Evolutionary conservation across 495 filamentous ascomycete genomes (phyloP), one percentile per base, ranked within the genome.

Genomic region (Penicillium argentinense): DNA sequence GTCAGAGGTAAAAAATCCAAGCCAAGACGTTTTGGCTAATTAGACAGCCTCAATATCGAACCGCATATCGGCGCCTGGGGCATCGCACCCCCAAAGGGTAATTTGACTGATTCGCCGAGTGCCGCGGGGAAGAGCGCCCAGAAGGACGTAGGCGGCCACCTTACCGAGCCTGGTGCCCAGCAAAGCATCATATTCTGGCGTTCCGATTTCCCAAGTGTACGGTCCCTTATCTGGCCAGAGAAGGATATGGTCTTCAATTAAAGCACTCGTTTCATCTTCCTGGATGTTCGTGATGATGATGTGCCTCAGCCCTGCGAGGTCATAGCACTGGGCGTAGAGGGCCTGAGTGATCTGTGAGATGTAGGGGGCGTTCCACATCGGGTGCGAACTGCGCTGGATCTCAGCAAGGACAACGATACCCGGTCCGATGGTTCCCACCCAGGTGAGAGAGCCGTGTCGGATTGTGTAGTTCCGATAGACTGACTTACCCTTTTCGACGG

Each of bases 81-180:
- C 1, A 18, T 5, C 5, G 12, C 17, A 9, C 1, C 3, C 2
- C 6, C n/a, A 47, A 26, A 28, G 24, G 8, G 9, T 34, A 2
- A 47, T 22, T 22, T 34, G 33, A 16, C 24, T 24, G 30, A 47
- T 39, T 11, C 34, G 33, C 0, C 44, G 45, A 42, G 45, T 41
- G 5, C 45, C 45, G 4, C 45, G 45, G 9, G 25, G 17, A 16
- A 41, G 41, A 7, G 45, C 27, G 13, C 38, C 21, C 45, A 48
- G 13, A 9, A 48, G 21, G 0, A 48, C 13, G 29, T 32, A 25
- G 3, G 37, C 45, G 9, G 27, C 28, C 5, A 48, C 2, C 28
- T 48, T 48, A 6, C 45, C 45, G 19, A 48, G 17, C 3, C 16
- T 25, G 19, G 45, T 39, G 3, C 45, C 45, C 7, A 48, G 16